These are phyloP conservation scores for Epicoccum nigrum DNA, from an alignment of 2,329 filamentous ascomycete species.

Conservation along the genomic window DNA sequence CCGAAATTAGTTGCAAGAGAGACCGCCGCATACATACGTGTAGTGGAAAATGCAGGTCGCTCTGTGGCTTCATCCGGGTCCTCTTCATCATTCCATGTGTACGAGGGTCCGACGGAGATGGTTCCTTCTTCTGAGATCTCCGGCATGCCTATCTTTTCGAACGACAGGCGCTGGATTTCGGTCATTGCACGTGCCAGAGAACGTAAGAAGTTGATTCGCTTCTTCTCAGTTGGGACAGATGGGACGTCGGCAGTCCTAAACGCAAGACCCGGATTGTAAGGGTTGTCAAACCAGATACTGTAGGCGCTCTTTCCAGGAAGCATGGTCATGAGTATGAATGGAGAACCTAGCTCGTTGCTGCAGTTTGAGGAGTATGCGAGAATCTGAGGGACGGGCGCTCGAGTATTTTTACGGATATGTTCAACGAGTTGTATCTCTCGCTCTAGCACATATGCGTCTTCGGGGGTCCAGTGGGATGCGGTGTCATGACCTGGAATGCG, in stretches of 20 bases:
- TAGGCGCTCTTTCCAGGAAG: constrained; percentile 16
- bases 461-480: not conserved
- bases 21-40: not conserved
- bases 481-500: constrained; percentile 11
- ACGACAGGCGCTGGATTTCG: constrained; percentile 15
- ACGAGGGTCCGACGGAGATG: not conserved
- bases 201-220: constrained; percentile 23
- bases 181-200: constrained; percentile 19
- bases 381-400: constrained; percentile 18
- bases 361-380: constrained; percentile 16
- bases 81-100: not conserved
- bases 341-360: constrained; percentile 18
- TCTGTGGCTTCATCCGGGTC: not conserved
- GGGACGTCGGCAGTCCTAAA: constrained; percentile 2
- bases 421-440: constrained; percentile 4
- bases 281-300: constrained; percentile 20
- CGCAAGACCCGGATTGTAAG: not conserved
- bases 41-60: not conserved
- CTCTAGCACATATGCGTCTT: constrained; percentile 11
- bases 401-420: constrained; percentile 2
- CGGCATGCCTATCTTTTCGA: constrained; percentile 23
- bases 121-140: not conserved
- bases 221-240: not conserved
- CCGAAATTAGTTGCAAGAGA: not conserved
- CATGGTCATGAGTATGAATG: constrained; percentile 27